Evolutionary conservation across 2,329 filamentous ascomycete genomes (phyloP).

Genomic region (Botrytis fabae): DNA sequence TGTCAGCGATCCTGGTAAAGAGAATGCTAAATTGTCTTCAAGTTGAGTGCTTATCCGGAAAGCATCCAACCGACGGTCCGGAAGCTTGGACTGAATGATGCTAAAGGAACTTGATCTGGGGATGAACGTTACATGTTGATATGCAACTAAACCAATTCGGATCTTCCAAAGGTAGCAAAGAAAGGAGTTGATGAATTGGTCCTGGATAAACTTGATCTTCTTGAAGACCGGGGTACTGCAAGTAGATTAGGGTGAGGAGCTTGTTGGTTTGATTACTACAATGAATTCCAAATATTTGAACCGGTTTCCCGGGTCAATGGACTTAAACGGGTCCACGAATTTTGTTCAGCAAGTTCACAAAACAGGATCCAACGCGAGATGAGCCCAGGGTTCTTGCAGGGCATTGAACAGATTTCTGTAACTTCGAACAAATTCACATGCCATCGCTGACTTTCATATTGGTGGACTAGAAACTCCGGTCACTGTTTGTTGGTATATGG

Average conservation of each 20-base stretch:
- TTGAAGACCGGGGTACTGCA: background rate
- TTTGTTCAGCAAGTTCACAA: background rate
- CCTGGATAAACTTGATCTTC: background rate
- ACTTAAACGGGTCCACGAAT: too few relatives aligned
- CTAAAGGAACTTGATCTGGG: slow-evolving; percentile 11
- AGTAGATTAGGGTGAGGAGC: background rate
- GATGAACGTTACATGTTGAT: background rate
- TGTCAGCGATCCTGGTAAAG: background rate
- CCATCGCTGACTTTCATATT: background rate
- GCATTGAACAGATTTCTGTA: slow-evolving; percentile 5
- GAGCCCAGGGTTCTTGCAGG: background rate
- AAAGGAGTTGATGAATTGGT: background rate
- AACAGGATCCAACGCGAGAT: slow-evolving; percentile 13
- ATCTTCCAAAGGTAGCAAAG: background rate
- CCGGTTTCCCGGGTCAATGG: background rate
- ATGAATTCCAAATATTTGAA: slow-evolving; percentile 2
- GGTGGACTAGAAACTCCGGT: background rate
- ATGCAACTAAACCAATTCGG: background rate
- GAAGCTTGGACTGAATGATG: background rate
- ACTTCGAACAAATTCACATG: background rate
- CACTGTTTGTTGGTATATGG: background rate
- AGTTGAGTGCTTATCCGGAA: slow-evolving; percentile 1
- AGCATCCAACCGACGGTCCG: background rate
- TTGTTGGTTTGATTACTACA: slow-evolving; percentile 12
- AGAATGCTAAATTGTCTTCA: slow-evolving; percentile 2